Conservation (phyloP, 495 filamentous ascomycete genomes). For the Talaromyces borbonicus region DNA sequence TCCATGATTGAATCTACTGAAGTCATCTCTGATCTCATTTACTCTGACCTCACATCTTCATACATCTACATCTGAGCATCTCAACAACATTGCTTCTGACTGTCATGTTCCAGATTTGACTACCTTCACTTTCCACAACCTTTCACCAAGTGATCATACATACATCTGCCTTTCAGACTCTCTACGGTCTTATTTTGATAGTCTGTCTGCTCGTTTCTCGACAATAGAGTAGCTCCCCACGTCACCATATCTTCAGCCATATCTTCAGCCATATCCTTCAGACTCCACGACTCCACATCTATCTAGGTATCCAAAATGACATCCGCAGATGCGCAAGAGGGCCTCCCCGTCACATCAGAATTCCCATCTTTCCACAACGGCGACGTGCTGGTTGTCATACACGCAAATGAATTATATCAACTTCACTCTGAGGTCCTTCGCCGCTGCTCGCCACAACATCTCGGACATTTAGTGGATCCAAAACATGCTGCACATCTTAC, state of each 20-base stretch:
- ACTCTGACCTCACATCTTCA: too few species aligned
- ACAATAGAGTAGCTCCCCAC: too few species aligned
- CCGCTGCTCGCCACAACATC: conserved; percentile 9
- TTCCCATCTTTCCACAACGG: conserved; percentile 26
- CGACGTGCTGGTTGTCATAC: conserved; percentile 26
- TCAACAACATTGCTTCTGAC: too few species aligned
- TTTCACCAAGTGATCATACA: too few species aligned
- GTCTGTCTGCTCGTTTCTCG: too few species aligned
- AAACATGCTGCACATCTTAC: conserved; percentile 7
- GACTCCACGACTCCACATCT: background rate
- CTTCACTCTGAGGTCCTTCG: conserved; percentile 21
- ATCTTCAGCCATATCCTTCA: background rate
- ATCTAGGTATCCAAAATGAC: background rate
- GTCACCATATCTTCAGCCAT: too few species aligned
- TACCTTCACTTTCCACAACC: too few species aligned
- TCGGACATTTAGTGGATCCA: conserved; percentile 12
- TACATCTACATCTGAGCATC: too few species aligned
- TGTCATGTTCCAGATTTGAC: too few species aligned
- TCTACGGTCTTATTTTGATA: too few species aligned
- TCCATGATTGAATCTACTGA: background rate
- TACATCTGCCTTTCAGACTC: too few species aligned
- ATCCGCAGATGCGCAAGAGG: background rate
- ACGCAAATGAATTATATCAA: conserved; percentile 18
- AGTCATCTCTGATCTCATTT: background rate
- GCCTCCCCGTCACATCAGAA: background rate